phyloP scores from a whole-genome alignment of 805 yeast genomes.

The Cephaloascus fragrans region DNA sequence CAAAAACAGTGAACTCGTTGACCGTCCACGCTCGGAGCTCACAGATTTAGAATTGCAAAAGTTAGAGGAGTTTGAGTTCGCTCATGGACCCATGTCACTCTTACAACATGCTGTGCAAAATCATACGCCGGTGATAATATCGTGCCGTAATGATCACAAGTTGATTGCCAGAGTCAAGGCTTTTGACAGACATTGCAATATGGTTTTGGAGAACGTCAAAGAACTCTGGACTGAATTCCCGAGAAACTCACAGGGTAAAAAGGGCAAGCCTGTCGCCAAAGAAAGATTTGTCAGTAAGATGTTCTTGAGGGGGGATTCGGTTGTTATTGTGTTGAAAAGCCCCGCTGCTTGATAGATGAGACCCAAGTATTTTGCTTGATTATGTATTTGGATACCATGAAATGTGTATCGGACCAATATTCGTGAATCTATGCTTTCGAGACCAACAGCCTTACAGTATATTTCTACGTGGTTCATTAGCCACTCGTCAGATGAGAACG shows the following conservation, averaged over 20 bases:
- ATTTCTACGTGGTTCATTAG: too few species aligned
- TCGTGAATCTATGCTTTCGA: too few species aligned
- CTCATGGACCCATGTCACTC: slow-evolving; percentile 84
- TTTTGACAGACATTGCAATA: slow-evolving; percentile 91
- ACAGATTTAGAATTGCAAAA: slow-evolving; percentile 70
- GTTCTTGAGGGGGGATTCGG: slow-evolving; percentile 93
- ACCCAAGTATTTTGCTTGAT: too few species aligned
- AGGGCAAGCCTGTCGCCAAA: slow-evolving; percentile 53
- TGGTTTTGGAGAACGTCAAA: slow-evolving; percentile 86
- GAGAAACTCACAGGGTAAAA: slow-evolving; percentile 57
- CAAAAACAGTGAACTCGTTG: slow-evolving; percentile 56
- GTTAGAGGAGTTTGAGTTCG: slow-evolving; percentile 82
- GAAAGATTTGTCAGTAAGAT: slow-evolving; percentile 82
- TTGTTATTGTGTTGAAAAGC: slow-evolving; percentile 63
- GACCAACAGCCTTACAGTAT: too few species aligned
- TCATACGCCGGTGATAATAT: slow-evolving; percentile 71
- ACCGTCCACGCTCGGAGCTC: slow-evolving; percentile 71
- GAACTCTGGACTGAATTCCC: slow-evolving; percentile 72
- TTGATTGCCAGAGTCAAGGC: slow-evolving; percentile 85
- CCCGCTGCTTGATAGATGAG: not conserved
- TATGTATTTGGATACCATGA: too few species aligned
- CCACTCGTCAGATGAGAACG: too few species aligned
- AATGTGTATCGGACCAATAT: too few species aligned
- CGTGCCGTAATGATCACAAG: slow-evolving; percentile 90
- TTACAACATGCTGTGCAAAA: slow-evolving; percentile 75